These are phyloP conservation scores for Cadophora sp. DNA, from an alignment of 2,329 filamentous ascomycete genomes.

Conservation along the genomic window DNA sequence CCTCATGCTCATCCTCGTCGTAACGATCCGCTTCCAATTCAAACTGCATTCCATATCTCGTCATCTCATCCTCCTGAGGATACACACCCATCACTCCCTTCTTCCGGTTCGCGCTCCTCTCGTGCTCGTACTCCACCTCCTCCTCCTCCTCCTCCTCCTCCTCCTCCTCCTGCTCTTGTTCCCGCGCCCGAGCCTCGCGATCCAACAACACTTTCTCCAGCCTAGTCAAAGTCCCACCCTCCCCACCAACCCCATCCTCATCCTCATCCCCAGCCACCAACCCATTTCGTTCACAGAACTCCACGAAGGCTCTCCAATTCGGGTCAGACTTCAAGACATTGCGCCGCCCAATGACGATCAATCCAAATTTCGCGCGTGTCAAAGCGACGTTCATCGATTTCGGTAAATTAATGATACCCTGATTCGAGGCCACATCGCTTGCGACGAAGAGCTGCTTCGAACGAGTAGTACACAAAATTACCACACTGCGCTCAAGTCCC, in stretches of 20 bases:
- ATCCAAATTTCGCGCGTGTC: constrained; percentile 32
- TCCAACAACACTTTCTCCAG: constrained; percentile 11
- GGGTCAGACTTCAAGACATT: constrained; percentile 23
- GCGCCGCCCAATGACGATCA: constrained; percentile 32
- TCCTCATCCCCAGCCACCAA: constrained; percentile 18
- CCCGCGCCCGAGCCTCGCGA: not conserved
- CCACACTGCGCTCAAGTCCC: constrained; percentile 30
- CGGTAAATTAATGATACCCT: constrained; percentile 31
- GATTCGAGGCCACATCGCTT: constrained; percentile 24
- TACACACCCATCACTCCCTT: not conserved
- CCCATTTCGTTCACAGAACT: constrained; percentile 30
- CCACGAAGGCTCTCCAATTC: constrained; percentile 30
- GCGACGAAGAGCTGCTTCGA: constrained; percentile 27
- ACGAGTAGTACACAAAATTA: constrained; percentile 33
- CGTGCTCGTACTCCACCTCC: not conserved
- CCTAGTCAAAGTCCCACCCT: not conserved
- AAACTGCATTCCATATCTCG: not conserved
- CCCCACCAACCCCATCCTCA: not conserved
- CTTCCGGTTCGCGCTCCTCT: too few species aligned
- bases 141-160: not conserved
- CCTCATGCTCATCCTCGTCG: not conserved
- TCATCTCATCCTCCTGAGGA: constrained; percentile 11
- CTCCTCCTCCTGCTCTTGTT: not conserved
- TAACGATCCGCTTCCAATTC: not conserved
- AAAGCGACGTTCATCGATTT: constrained; percentile 34